Base-by-base conservation (phyloP, 106 monocot species). In the Narthecium ossifragum region DNA sequence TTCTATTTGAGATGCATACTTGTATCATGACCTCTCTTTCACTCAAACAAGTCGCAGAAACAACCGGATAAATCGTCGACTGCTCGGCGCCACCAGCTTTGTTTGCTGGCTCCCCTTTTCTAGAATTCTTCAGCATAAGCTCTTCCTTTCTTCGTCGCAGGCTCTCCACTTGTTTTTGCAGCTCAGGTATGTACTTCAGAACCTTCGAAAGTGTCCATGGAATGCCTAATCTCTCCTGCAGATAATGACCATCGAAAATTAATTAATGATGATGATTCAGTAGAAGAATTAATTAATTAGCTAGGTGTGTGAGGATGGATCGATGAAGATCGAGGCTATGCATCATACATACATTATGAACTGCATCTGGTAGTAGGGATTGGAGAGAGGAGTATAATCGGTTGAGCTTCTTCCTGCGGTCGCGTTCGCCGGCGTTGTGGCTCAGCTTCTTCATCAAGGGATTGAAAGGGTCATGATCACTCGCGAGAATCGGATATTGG, bases 111-210 rank as follows among this genome's bases (percentile, higher is more conserved):
- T 25, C 31, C 46, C 23, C 33, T 60, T 50, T 21, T 37, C 48
- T 51, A 18, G 75, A 38, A 20, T 26, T 37, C 4, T 28, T 71
- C 57, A 27, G 10, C 6, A 62, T 0, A 2, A 85, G 49, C 63
- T 75, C 64, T 55, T 90, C 76, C 75, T 90, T 90, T 46, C 53
- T 85, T 8, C 65, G 23, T 17, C 8, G 25, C 8, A 85, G 55
- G 15, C 47, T 66, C 17, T 62, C 56, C 1, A 90, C 60, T 13
- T 69, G 65, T 17, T 64, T 70, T 64, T 82, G 90, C 29, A 90
- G 61, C 72, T 90, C 90, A 1, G 90, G 90, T 66, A 90, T 82
- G 73, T 90, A 90, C 41, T 82, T 76, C 39, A 85, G 36, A 0
- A 79, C 76, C 13, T 57, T 70, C 14, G 73, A 64, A 8, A 90